Base-by-base conservation (phyloP, 2,329 filamentous ascomycete genomes). In the Pleurostoma richardsiae region DNA sequence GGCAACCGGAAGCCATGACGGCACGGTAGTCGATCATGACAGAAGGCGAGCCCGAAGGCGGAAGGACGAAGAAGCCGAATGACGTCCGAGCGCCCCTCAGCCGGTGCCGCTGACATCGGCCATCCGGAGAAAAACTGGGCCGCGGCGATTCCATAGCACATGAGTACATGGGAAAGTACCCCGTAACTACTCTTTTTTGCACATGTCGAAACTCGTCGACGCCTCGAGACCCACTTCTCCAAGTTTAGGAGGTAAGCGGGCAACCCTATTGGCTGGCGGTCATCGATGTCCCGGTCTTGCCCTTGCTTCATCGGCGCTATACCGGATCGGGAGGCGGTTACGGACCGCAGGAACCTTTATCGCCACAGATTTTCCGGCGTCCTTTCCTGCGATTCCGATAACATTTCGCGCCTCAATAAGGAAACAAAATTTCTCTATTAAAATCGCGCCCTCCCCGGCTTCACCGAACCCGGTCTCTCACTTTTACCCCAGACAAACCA, bases 381-480 rank as follows among this genome's bases (percentile, higher is more conserved):
- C 8, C 33, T n/a, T n/a, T 36, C 33, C 19, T 19, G 33, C 8
- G 8, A 8, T 36, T n/a, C 33, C 33, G 33, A 36, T 36, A 36
- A 36, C 8, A 36, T 36, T 36, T 36, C 33, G 33, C 33, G 33
- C 33, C 33, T 36, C n/a, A 36, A 8, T 36, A 36, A 36, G 33
- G 33, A 36, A 36, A 36, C 33, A 36, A 36, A 41, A 41, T 41
- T 27, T 19, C 19, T 19, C 19, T 19, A 19, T 19, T 19, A 41
- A 41, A 11, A 19, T 11, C 39, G 29, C 40, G 19, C 29, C 40
- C 29, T 7, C 19, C 5, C 40, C 40, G 79, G 88, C 97, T 71
- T 97, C 97, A 63, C 88, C 89, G 58, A 95, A 90, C 62, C 76
- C 77, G 38, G 88, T 90, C 70, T 90, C 90, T 51, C 99, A 95